Percentiles rank a stretch among this genome's conserved stretches.
Evolutionary conservation across 768 basidiomycete genomes (phyloP).

Genomic region (Boletus coccyginus): DNA sequence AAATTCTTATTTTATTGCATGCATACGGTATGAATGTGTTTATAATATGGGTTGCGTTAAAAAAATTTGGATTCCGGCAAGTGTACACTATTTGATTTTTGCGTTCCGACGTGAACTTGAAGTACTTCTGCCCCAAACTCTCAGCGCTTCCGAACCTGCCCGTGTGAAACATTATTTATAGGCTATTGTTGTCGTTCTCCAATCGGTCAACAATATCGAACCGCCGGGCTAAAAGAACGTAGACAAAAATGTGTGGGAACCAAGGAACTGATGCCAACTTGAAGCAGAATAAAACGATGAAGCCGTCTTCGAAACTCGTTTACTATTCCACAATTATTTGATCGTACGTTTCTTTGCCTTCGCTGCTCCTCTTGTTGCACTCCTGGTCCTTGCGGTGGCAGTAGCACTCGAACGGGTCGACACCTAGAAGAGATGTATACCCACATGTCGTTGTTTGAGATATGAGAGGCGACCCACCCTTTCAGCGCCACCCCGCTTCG

Average conservation of each 20-base stretch:
- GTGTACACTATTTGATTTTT: too few species aligned
- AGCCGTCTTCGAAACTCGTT: background rate
- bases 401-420: background rate
- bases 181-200: background rate
- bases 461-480: constrained; percentile 3
- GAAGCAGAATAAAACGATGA: background rate
- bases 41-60: too few species aligned
- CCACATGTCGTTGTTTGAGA: background rate
- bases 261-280: background rate
- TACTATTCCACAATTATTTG: background rate
- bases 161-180: background rate
- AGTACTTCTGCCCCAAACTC: background rate
- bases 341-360: background rate
- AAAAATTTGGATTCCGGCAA: too few species aligned
- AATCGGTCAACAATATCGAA: background rate
- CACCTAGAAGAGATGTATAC: background rate
- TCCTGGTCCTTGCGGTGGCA: background rate
- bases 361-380: background rate
- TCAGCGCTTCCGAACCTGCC: background rate
- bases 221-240: background rate
- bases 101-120: too few species aligned
- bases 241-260: background rate
- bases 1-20: too few species aligned
- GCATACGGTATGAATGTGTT: too few species aligned
- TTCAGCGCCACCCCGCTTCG: constrained; percentile 2